Evolutionary conservation across 257 asterid genomes (phyloP).

Genomic region (Eustoma russellianum): DNA sequence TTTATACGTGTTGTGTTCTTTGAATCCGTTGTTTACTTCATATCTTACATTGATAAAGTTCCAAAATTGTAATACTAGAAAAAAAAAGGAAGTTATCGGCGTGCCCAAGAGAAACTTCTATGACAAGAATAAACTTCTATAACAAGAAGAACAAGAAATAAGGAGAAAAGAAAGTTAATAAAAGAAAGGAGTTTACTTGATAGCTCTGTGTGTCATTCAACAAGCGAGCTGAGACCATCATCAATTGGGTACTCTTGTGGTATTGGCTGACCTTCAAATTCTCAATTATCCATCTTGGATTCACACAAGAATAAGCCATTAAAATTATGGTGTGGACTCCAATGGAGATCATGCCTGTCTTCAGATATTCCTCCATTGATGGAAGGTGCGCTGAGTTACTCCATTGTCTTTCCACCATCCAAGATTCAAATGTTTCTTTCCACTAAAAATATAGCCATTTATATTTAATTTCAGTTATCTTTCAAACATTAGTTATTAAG

Average conservation of each 20-base stretch:
- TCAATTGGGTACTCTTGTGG: conserved; percentile 31
- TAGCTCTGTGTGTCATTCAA: conserved; percentile 45
- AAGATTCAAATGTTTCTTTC: conserved; percentile 40
- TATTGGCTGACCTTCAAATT: conserved; percentile 12
- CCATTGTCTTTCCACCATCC: conserved; percentile 58
- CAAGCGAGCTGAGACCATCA: conserved; percentile 37
- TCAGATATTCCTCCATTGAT: conserved; percentile 33
- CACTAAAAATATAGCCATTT: conserved; percentile 21
- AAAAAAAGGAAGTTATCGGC: too few species aligned
- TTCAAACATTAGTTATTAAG: background rate
- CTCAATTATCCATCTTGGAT: conserved; percentile 5
- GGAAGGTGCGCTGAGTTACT: conserved; percentile 27
- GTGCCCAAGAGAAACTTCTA: too few species aligned
- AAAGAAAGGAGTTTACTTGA: conserved; percentile 19
- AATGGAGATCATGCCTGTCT: conserved; percentile 29
- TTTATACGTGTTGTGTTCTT: too few species aligned
- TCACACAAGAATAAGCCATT: conserved; percentile 26
- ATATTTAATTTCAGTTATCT: too few species aligned
- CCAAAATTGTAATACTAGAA: too few species aligned
- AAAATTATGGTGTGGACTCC: conserved; percentile 35
- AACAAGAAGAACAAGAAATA: too few species aligned
- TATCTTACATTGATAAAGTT: too few species aligned
- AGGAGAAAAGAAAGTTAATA: background rate
- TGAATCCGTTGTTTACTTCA: too few species aligned
- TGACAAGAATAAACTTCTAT: too few species aligned